Percentiles rank a stretch among this genome's conserved stretches.
Evolutionary conservation across 2,329 filamentous ascomycete species (phyloP).

Genomic region (Calonectria henricotiae): DNA sequence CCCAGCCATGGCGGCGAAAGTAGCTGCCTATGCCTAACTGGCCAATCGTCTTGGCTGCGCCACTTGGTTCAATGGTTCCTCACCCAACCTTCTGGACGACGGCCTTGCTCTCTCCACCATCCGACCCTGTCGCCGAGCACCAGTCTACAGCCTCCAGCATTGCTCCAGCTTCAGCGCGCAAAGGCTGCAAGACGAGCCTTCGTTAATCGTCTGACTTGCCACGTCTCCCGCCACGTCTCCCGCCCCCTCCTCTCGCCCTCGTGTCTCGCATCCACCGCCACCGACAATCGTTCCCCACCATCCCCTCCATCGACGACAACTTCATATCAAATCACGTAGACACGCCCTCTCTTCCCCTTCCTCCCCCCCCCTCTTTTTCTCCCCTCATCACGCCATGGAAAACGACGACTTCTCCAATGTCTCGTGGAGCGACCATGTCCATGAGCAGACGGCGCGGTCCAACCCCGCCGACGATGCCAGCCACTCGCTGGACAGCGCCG

Average conservation of each 20-base stretch:
- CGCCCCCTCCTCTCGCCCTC: not conserved
- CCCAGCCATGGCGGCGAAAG: not conserved
- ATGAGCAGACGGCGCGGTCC: conserved; percentile 57
- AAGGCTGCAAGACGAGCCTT: conserved; percentile 18
- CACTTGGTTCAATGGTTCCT: conserved; percentile 33
- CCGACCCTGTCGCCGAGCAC: conserved; percentile 17
- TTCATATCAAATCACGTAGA: not conserved
- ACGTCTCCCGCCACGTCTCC: conserved; percentile 2
- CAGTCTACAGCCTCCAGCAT: conserved; percentile 26
- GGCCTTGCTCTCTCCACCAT: conserved; percentile 30
- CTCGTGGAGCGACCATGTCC: conserved; percentile 79
- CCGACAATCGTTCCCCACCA: conserved; percentile 15
- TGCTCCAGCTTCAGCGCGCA: conserved; percentile 19
- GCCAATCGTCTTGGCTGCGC: conserved; percentile 31
- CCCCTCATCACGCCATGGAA: conserved; percentile 60
- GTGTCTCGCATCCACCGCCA: conserved; percentile 11
- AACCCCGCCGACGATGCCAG: conserved; percentile 51
- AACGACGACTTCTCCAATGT: conserved; percentile 86
- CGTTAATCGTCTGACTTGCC: conserved; percentile 20
- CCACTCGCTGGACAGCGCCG: conserved; percentile 63
- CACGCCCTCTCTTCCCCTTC: not conserved
- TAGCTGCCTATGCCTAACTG: conserved; percentile 15
- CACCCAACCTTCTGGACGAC: conserved; percentile 17
- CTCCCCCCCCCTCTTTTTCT: not conserved
- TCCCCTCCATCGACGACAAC: conserved; percentile 16